These are phyloP conservation scores for Cruciata laevipes DNA, from an alignment of 257 asterid genomes.

Conservation along the genomic window DNA sequence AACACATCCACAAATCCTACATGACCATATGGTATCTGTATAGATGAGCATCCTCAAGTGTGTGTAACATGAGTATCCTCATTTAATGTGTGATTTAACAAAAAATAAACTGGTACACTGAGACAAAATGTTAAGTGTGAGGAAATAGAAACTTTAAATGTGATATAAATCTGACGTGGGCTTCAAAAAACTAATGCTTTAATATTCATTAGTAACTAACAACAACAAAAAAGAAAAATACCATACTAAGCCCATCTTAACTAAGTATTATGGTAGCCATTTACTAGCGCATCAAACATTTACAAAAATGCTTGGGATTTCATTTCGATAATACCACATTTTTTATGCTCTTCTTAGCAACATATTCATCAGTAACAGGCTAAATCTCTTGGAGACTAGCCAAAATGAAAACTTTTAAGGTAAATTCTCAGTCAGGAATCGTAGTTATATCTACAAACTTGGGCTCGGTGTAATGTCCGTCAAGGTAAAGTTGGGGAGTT, in stretches of 20 bases:
- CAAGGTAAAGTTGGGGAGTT: background rate
- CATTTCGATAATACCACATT: background rate
- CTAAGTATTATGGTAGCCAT: background rate
- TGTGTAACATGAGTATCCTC: too few relatives aligned
- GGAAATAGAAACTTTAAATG: too few relatives aligned
- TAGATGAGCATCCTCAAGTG: background rate
- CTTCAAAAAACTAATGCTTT: too few relatives aligned
- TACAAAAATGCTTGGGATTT: background rate
- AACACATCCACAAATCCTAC: background rate
- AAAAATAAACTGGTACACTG: background rate
- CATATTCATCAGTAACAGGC: background rate
- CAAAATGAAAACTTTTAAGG: background rate
- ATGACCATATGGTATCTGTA: background rate
- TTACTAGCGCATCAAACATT: background rate
- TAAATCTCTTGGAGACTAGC: background rate
- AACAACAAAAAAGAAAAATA: too few relatives aligned
- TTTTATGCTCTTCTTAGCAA: background rate
- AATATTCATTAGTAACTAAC: too few relatives aligned
- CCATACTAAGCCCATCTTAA: too few relatives aligned
- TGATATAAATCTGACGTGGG: too few relatives aligned
- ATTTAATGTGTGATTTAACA: background rate
- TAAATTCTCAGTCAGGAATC: background rate
- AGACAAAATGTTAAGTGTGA: background rate
- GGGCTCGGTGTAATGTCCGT: background rate
- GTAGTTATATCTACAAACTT: background rate